Evolutionary conservation across 2,329 filamentous ascomycete genomes (phyloP).

Genomic region (Immersiporthe knoxdaviesiana): DNA sequence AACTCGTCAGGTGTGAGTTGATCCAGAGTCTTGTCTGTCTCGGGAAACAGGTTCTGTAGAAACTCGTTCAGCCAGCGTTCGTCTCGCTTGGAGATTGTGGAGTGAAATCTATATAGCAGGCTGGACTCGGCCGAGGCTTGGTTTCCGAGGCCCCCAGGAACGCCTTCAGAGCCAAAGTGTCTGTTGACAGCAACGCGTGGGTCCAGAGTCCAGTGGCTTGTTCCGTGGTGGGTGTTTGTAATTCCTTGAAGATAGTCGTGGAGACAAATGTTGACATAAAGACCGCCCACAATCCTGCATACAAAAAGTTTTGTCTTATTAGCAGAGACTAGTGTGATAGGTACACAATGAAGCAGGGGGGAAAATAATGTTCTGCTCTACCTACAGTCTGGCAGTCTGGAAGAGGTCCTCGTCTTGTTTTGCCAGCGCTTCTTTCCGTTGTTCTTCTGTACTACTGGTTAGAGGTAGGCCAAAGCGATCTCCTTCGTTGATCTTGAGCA

Average conservation of each 20-base stretch:
- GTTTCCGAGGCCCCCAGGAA: constrained; percentile 63
- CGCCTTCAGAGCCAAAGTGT: constrained; percentile 47
- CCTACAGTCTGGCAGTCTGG: constrained; percentile 55
- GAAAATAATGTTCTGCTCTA: neutral
- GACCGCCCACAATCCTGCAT: constrained; percentile 49
- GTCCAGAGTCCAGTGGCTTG: constrained; percentile 65
- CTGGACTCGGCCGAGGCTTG: constrained; percentile 72
- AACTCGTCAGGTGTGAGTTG: constrained; percentile 44
- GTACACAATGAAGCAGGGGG: too few species aligned
- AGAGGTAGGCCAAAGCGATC: constrained; percentile 58
- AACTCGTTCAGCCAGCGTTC: constrained; percentile 65
- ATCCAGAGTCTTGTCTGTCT: constrained; percentile 34
- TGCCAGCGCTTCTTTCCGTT: constrained; percentile 37
- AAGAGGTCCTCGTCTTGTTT: constrained; percentile 54
- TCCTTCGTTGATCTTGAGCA: constrained; percentile 68
- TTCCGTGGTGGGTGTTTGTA: constrained; percentile 60
- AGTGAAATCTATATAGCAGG: constrained; percentile 68
- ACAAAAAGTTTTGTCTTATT: neutral
- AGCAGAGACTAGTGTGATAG: neutral
- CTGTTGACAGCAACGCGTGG: constrained; percentile 63
- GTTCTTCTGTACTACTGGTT: neutral
- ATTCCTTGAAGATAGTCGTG: constrained; percentile 66
- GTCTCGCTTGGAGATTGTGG: constrained; percentile 61
- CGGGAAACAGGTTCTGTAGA: constrained; percentile 45
- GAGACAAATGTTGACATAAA: constrained; percentile 61